Conservation (phyloP, 163 green algal genomes). For the Chlamydomonas reinhardtii region DNA sequence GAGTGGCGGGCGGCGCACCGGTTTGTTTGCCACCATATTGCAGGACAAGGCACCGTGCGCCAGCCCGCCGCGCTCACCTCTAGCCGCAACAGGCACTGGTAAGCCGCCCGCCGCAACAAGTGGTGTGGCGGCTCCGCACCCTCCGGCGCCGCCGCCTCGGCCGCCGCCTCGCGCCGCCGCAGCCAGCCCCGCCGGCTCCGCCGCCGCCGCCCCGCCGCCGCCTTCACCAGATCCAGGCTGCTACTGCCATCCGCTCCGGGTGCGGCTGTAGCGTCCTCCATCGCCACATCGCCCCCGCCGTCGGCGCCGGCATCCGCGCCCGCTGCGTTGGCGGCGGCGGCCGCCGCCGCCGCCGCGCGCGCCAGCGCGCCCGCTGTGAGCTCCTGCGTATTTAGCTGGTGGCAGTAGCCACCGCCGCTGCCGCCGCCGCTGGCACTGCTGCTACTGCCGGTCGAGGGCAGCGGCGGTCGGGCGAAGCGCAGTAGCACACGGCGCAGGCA, state of each 20-base stretch:
- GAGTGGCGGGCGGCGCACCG: too few relatives aligned
- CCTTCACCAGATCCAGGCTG: too few relatives aligned
- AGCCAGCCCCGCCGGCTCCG: too few relatives aligned
- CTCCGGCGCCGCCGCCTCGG: background rate
- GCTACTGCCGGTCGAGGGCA: background rate
- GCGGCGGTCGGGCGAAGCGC: background rate
- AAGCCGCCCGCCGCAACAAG: constrained; percentile 36
- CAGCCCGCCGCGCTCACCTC: background rate
- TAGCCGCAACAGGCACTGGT: constrained; percentile 39
- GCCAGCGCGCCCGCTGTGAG: background rate
- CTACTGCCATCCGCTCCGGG: background rate
- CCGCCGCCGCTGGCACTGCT: background rate
- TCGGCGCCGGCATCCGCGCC: background rate
- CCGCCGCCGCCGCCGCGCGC: background rate
- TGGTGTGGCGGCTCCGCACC: constrained; percentile 5
- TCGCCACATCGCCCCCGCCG: background rate
- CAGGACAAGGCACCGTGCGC: too few relatives aligned
- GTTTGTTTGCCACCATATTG: too few relatives aligned
- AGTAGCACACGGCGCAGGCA: constrained; percentile 14
- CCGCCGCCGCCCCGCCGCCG: background rate
- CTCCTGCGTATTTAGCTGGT: background rate
- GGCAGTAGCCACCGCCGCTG: background rate
- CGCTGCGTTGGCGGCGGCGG: background rate
- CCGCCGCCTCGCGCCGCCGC: background rate
- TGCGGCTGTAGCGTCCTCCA: background rate